Evolutionary conservation across 192 early-diverging fungal species (phyloP).

Genomic region (Thamnidium elegans): DNA sequence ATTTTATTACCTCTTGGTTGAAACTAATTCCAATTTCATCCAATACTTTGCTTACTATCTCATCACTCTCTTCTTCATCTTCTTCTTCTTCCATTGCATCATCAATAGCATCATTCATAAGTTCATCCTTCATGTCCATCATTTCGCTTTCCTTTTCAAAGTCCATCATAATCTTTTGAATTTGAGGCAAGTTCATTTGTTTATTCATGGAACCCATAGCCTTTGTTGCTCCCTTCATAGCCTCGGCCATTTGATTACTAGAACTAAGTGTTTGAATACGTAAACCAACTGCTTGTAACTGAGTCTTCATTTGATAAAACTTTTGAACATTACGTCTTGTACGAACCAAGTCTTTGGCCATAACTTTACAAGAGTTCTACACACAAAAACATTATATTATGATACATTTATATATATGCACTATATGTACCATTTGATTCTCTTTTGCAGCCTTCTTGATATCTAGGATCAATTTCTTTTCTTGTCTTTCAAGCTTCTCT

Average conservation of each 20-base stretch:
- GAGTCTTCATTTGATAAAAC: slow-evolving; percentile 94
- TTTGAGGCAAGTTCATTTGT: slow-evolving; percentile 88
- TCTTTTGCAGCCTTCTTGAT: slow-evolving; percentile 91
- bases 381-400: no score
- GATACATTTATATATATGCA: no score
- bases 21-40: slow-evolving; percentile 93
- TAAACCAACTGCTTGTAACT: slow-evolving; percentile 88
- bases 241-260: slow-evolving; percentile 94
- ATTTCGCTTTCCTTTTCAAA: slow-evolving; percentile 93
- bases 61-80: slow-evolving; percentile 88
- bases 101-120: slow-evolving; percentile 98
- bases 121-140: slow-evolving; percentile 99
- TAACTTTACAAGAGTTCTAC: slow-evolving; percentile 79
- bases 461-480: slow-evolving; percentile 92
- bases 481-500: slow-evolving; percentile 85
- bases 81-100: slow-evolving; percentile 93
- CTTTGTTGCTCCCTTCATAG: slow-evolving; percentile 93
- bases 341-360: slow-evolving; percentile 97
- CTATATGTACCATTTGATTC: slow-evolving; percentile 69
- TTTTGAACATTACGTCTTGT: slow-evolving; percentile 93
- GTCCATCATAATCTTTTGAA: slow-evolving; percentile 96
- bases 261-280: slow-evolving; percentile 88
- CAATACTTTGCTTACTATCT: slow-evolving; percentile 89
- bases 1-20: slow-evolving; percentile 58
- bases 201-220: slow-evolving; percentile 97